Conservation (phyloP, 2,329 filamentous ascomycete genomes). For the Pezizomycotina sp. region DNA sequence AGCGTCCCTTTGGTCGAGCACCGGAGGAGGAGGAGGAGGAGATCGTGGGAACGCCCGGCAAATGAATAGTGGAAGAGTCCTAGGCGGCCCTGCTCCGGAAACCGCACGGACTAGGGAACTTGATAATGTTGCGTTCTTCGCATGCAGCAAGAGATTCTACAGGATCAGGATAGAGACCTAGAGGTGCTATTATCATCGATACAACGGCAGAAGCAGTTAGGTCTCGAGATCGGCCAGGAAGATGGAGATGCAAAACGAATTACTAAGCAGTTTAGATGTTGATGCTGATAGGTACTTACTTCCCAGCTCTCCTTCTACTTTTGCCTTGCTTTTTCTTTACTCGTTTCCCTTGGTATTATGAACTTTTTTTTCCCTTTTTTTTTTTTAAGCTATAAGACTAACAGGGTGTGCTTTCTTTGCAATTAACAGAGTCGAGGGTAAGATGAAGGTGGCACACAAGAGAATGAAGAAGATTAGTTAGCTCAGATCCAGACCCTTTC, state of each 20-base stretch:
- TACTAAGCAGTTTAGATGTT: constrained; percentile 49
- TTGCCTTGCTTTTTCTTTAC: constrained; percentile 12
- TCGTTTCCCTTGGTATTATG: constrained; percentile 11
- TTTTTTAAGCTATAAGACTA: background rate
- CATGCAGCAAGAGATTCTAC: constrained; percentile 57
- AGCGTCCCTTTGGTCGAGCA: constrained; percentile 2
- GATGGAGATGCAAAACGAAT: constrained; percentile 51
- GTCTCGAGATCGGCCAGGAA: constrained; percentile 57
- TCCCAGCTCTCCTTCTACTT: constrained; percentile 13
- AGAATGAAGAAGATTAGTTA: constrained; percentile 52
- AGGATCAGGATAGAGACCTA: constrained; percentile 58
- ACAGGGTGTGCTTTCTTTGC: background rate
- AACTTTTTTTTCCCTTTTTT: too few species aligned
- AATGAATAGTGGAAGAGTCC: constrained; percentile 42
- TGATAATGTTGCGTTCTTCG: constrained; percentile 57
- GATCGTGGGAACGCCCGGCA: constrained; percentile 13
- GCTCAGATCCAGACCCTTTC: too few species aligned
- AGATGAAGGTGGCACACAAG: constrained; percentile 59
- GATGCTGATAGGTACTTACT: constrained; percentile 38
- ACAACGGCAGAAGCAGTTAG: constrained; percentile 59
- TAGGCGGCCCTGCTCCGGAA: constrained; percentile 57
- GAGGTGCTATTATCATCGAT: constrained; percentile 52
- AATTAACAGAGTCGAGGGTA: constrained; percentile 40
- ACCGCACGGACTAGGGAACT: constrained; percentile 60
- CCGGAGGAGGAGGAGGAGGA: constrained; percentile 23